phyloP scores from a whole-genome alignment of 106 monocot species.

The Apostasia ramifera region DNA sequence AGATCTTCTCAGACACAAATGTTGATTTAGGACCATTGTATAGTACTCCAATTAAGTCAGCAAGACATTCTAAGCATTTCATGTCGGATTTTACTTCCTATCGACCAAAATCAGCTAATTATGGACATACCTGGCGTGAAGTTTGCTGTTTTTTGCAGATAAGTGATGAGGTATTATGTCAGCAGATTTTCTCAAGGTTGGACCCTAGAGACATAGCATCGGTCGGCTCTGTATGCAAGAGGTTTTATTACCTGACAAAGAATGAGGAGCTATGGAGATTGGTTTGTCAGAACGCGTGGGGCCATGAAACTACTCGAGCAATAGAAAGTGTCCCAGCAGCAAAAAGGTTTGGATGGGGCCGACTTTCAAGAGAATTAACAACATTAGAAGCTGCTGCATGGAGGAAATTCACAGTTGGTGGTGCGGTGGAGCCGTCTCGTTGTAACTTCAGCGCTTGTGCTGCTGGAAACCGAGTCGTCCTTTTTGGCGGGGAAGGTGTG shows the following conservation, averaged over 20 bases:
- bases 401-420: constrained; percentile 54
- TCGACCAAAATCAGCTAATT: constrained; percentile 16
- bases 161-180: constrained; percentile 54
- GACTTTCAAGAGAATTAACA: constrained; percentile 47
- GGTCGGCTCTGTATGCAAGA: constrained; percentile 41
- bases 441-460: constrained; percentile 74
- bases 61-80: constrained; percentile 12
- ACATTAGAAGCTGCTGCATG: constrained; percentile 57
- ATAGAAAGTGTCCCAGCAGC: constrained; percentile 34
- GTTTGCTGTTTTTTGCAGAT: constrained; percentile 39
- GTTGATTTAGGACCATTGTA: constrained; percentile 36
- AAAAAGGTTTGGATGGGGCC: constrained; percentile 41
- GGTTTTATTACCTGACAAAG: constrained; percentile 37
- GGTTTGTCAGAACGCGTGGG: constrained; percentile 66
- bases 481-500: constrained; percentile 64
- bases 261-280: constrained; percentile 60
- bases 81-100: constrained; percentile 8
- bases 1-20: constrained; percentile 43
- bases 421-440: constrained; percentile 54
- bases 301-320: constrained; percentile 31
- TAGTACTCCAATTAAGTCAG: constrained; percentile 20
- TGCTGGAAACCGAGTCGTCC: constrained; percentile 53
- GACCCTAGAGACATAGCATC: constrained; percentile 54
- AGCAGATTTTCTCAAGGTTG: constrained; percentile 45
- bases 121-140: constrained; percentile 26